These are phyloP conservation scores for Dryas drummondii DNA, from an alignment of 306 rosid genomes.

Conservation along the genomic window DNA sequence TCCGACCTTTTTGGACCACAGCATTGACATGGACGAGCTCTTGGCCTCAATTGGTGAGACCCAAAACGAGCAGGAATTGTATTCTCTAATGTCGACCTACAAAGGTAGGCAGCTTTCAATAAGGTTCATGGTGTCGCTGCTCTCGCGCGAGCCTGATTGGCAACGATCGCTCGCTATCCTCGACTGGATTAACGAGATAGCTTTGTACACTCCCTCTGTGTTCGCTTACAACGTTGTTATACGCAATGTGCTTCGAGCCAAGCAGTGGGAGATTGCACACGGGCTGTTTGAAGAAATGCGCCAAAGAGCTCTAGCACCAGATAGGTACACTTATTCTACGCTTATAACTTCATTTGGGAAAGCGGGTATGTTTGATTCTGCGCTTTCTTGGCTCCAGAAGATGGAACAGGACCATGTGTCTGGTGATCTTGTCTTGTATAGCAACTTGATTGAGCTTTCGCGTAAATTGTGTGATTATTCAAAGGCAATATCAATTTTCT, in stretches of 20 bases:
- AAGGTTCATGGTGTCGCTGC: slow-evolving; percentile 74
- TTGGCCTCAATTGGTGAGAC: slow-evolving; percentile 50
- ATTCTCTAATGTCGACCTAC: slow-evolving; percentile 58
- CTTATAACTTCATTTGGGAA: slow-evolving; percentile 80
- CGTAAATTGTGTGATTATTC: slow-evolving; percentile 74
- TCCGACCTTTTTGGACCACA: slow-evolving; percentile 49
- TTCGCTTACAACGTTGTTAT: slow-evolving; percentile 79
- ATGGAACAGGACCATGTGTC: slow-evolving; percentile 85
- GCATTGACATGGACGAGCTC: slow-evolving; percentile 80
- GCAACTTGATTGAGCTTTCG: slow-evolving; percentile 86
- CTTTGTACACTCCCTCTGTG: slow-evolving; percentile 70
- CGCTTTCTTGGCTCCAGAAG: slow-evolving; percentile 85
- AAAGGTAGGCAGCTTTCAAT: slow-evolving; percentile 66
- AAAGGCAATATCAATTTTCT: slow-evolving; percentile 80
- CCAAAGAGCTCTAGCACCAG: slow-evolving; percentile 72
- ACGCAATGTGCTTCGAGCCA: slow-evolving; percentile 79
- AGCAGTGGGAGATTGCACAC: slow-evolving; percentile 74
- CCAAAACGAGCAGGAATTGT: slow-evolving; percentile 59
- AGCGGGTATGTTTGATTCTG: slow-evolving; percentile 76
- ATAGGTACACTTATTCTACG: slow-evolving; percentile 86
- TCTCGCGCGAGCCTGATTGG: slow-evolving; percentile 86
- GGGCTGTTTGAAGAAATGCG: slow-evolving; percentile 99
- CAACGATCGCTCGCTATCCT: slow-evolving; percentile 79
- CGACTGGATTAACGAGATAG: slow-evolving; percentile 87
- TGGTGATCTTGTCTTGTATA: slow-evolving; percentile 84